Evolutionary conservation across 129 eudicot species (phyloP), one percentile per base, ranked within the genome.

Genomic region (Centella asiatica): DNA sequence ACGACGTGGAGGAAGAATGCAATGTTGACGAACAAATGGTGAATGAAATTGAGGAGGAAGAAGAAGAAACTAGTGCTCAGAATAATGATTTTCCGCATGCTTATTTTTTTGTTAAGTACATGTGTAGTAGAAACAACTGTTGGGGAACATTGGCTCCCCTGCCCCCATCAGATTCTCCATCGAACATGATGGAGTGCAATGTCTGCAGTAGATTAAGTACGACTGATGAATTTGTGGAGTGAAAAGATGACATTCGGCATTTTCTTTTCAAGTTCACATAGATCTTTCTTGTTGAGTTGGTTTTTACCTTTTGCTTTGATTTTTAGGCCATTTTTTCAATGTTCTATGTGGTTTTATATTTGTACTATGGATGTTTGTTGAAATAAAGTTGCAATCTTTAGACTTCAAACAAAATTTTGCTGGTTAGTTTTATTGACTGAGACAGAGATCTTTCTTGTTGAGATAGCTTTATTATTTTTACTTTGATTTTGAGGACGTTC

Each of bases 131-230:
- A 56, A 86, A 87, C 49, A 74, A 78, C 32, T 92, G 98, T 46
- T 76, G 98, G 77, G 98, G 98, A 11, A 92, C 98, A 9, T 78
- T 87, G 72, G 98, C 98, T 67, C 98, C 98, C 34, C 59, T 87
- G 62, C 81, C 95, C 25, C 84, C 83, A 12, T 68, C 77, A n/a
- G 78, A 60, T 60, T 44, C 67, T 2, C 25, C 78, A 18, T 49
- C 78, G 13, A 39, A 60, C 19, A 28, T 77, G 45, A 72, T 87
- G 87, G 98, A 92, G 65, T 92, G 98, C 75, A 84, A 82, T 80
- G 90, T 84, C 26, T 92, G 98, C 42, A 94, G 94, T 34, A 71
- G 29, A 68, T 76, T 71, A 67, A 83, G 75, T 71, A 67, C n/a
- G 60, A 19, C 4, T 19, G 54, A n/a, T 48, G 60, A 19, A n/a